Conservation (phyloP, 345 rosid genomes). For the Corchorus olitorius region DNA sequence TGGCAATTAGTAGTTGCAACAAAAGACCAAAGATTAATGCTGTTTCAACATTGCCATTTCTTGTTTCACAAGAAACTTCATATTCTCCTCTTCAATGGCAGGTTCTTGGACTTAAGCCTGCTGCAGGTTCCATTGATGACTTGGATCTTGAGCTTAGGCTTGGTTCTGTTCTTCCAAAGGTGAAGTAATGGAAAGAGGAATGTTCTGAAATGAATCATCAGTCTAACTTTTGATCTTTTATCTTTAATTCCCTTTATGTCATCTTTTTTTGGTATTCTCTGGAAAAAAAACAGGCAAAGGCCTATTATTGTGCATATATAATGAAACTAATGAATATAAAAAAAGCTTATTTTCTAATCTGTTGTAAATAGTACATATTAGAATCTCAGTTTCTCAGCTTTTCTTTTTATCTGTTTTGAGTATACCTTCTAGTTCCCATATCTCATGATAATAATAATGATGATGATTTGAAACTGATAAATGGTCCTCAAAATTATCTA, state of each 20-base stretch:
- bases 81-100: slow-evolving; percentile 35
- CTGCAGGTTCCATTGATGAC: slow-evolving; percentile 40
- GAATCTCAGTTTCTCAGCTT: neutral
- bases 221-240: neutral
- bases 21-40: slow-evolving; percentile 37
- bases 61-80: slow-evolving; percentile 24
- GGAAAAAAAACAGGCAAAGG: neutral
- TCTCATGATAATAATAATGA: neutral
- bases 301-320: neutral
- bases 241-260: neutral
- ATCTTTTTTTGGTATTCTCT: neutral
- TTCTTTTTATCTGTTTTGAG: neutral
- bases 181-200: slow-evolving; percentile 32
- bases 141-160: slow-evolving; percentile 95
- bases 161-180: slow-evolving; percentile 46
- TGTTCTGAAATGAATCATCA: neutral
- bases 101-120: slow-evolving; percentile 33
- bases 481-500: neutral
- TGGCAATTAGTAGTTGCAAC: slow-evolving; percentile 23
- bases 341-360: neutral
- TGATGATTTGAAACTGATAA: slow-evolving; percentile 2
- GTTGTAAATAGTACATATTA: neutral
- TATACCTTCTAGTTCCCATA: neutral
- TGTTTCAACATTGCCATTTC: slow-evolving; percentile 27
- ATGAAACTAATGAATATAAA: neutral